These are phyloP conservation scores for Fraxinus nigra DNA, from an alignment of 305 asterid species.

Conservation along the genomic window DNA sequence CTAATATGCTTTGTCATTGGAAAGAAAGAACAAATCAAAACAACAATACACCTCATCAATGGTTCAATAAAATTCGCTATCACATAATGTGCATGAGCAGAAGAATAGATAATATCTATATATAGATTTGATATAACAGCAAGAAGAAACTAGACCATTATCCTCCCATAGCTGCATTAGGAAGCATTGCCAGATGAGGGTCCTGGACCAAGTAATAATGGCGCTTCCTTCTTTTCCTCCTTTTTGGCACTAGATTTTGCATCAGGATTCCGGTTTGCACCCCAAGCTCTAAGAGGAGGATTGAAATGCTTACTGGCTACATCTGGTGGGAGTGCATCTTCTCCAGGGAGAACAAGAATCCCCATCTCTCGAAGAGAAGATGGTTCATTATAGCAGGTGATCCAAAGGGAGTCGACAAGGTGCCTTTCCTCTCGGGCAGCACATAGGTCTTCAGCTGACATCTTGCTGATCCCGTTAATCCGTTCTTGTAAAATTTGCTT, in stretches of 20 bases:
- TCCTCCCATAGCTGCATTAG: neutral
- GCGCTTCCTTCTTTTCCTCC: slow-evolving; percentile 39
- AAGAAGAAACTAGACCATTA: neutral
- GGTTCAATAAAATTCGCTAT: too few species aligned
- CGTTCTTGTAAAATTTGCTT: slow-evolving; percentile 68
- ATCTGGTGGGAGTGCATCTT: slow-evolving; percentile 79
- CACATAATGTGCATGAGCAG: neutral
- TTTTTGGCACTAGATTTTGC: slow-evolving; percentile 28
- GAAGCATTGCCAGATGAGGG: slow-evolving; percentile 22
- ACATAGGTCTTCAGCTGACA: slow-evolving; percentile 75
- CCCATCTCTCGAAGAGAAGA: slow-evolving; percentile 73
- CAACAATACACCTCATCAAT: too few species aligned
- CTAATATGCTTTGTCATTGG: too few species aligned
- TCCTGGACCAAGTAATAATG: slow-evolving; percentile 58
- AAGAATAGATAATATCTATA: too few species aligned
- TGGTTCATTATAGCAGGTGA: slow-evolving; percentile 51
- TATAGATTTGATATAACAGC: neutral
- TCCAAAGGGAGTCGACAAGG: slow-evolving; percentile 84
- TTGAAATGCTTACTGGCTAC: slow-evolving; percentile 72
- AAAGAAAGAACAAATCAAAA: too few species aligned
- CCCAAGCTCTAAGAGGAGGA: slow-evolving; percentile 80
- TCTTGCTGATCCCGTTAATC: slow-evolving; percentile 49
- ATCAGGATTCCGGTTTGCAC: slow-evolving; percentile 52
- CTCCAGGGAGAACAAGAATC: slow-evolving; percentile 66
- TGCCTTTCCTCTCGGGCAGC: slow-evolving; percentile 79